A percentile compares a stretch with the other conserved stretches of the same genome.
Conservation (phyloP, 176 grass and related monocot genomes). For the Eleusine indica region DNA sequence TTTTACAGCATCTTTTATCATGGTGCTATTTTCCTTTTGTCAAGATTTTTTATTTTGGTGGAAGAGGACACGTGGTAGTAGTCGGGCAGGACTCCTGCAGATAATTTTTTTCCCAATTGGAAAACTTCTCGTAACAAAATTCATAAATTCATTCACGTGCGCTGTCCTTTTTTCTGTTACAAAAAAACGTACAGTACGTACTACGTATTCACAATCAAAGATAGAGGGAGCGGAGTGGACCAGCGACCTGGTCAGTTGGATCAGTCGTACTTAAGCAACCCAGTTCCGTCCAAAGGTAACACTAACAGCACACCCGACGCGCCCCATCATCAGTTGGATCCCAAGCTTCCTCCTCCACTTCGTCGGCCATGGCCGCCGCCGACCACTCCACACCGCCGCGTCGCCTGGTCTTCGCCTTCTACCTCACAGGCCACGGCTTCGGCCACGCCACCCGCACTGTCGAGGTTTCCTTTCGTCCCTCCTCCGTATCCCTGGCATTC, state of each 20-base stretch:
- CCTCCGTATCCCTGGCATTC: not conserved
- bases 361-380: slow-evolving; percentile 28
- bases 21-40: too few species aligned
- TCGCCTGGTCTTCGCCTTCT: slow-evolving; percentile 63
- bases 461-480: slow-evolving; percentile 31
- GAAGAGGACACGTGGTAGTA: too few species aligned
- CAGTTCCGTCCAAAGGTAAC: not conserved
- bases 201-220: not conserved
- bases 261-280: not conserved
- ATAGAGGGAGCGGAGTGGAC: not conserved
- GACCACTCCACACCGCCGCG: slow-evolving; percentile 21
- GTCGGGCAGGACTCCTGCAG: too few species aligned
- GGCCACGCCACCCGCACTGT: slow-evolving; percentile 91
- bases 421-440: slow-evolving; percentile 91
- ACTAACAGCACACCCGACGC: not conserved
- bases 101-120: too few species aligned
- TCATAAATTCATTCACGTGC: too few species aligned
- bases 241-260: not conserved
- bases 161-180: too few species aligned
- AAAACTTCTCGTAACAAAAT: too few species aligned
- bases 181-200: too few species aligned
- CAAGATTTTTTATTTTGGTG: too few species aligned
- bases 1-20: not conserved
- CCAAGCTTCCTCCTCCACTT: not conserved
- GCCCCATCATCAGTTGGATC: slow-evolving; percentile 27